Base-by-base conservation (phyloP, 305 asterid species). In the Fraxinus platypoda region DNA sequence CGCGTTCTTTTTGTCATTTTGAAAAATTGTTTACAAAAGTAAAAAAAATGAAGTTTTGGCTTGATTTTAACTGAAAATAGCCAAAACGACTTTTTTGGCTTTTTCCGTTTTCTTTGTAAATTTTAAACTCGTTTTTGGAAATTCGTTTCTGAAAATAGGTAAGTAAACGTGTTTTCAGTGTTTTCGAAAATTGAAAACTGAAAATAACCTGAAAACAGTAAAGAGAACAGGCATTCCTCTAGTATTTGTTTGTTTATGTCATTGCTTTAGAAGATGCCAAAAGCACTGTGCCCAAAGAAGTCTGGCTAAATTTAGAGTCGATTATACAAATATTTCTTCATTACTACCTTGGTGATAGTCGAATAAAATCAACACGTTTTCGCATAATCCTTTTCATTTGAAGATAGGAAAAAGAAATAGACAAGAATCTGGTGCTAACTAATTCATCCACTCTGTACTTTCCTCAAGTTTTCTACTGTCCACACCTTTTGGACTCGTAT, bases 341-440 rank as follows among this genome's bases (percentile, higher is more conserved):
- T 62, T 8, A 23, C 71, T 62, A 23, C 71, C 28, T 62, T 7
- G 30, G 64, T 4, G 59, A 4, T 15, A 49, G 59, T 54, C 3
- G 4, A 59, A 23, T 9, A 23, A 62, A 62, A 21, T 19, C 28
- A 8, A 23, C 17, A 25, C 6, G 23, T 19, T 2, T 59, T 59
- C 25, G 28, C 23, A 43, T 43, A 43, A 12, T 43, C 54, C 54
- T 43, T 59, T 59, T 62, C 71, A 21, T 62, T 7, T 62, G 11
- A 21, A 62, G 70, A 59, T 41, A 38, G 19, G 46, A 28, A 23
- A 13, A 43, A 79, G 31, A 43, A 26, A 79, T 31, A n/a, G 25
- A 54, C 26, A 25, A 79, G 77, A 79, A 79, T 41, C 77, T 68
- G 77, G 33, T 68, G 54, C 68, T 13, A 46, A 46, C 57, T 46